These are phyloP conservation scores for Penicillium frequentans DNA, from an alignment of 2,329 filamentous ascomycete species.

Conservation along the genomic window DNA sequence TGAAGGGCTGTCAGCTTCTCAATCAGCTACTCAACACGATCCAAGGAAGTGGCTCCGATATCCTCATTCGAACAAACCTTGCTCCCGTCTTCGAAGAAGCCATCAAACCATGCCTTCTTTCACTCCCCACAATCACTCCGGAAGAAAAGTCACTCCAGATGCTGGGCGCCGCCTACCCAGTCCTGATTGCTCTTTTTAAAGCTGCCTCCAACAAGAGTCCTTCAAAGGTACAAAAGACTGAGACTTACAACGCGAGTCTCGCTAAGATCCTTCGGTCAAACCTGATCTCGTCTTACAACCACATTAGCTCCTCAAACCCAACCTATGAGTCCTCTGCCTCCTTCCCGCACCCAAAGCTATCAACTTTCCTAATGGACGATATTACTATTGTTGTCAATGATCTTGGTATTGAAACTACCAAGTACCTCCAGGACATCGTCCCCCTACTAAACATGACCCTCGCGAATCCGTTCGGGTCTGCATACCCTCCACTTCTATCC, in stretches of 20 bases:
- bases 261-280: conserved; percentile 34
- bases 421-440: conserved; percentile 60
- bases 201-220: conserved; percentile 41
- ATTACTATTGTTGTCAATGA: conserved; percentile 28
- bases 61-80: conserved; percentile 45
- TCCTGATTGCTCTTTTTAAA: conserved; percentile 60
- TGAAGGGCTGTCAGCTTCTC: conserved; percentile 40
- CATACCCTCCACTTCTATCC: conserved; percentile 55
- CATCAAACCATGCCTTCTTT: conserved; percentile 65
- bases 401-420: conserved; percentile 39
- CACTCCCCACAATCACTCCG: conserved; percentile 74
- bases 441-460: conserved; percentile 66
- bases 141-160: conserved; percentile 67
- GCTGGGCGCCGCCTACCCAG: conserved; percentile 65
- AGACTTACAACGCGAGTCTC: conserved; percentile 25
- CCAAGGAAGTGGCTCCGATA: conserved; percentile 36
- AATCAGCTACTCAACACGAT: conserved; percentile 36
- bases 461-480: conserved; percentile 65
- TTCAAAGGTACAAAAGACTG: conserved; percentile 12
- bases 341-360: conserved; percentile 49
- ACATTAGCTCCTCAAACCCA: conserved; percentile 48
- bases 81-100: conserved; percentile 48
- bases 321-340: conserved; percentile 47
- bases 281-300: conserved; percentile 40
- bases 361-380: conserved; percentile 42